These are phyloP conservation scores for Lunularia cruciata DNA, from an alignment of 225 moss, liverwort and hornwort genomes.

Conservation along the genomic window DNA sequence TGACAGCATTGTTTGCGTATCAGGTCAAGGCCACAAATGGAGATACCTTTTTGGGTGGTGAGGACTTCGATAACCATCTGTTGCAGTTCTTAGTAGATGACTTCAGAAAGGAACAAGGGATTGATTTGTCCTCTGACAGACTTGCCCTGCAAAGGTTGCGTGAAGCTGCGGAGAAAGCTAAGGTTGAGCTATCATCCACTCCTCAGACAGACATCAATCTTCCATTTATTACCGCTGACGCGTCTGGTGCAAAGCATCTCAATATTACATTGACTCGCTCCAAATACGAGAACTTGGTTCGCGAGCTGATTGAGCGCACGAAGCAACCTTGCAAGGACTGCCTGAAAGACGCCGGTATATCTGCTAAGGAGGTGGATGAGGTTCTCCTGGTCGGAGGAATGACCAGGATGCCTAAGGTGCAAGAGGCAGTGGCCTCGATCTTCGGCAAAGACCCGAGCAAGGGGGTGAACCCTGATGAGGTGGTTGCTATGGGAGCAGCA, in stretches of 20 bases:
- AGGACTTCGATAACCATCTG: slow-evolving; percentile 79
- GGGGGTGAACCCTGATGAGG: slow-evolving; percentile 91
- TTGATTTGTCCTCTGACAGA: slow-evolving; percentile 78
- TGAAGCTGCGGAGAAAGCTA: slow-evolving; percentile 86
- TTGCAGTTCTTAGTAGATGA: slow-evolving; percentile 63
- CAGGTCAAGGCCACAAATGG: slow-evolving; percentile 96
- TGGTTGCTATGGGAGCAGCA: slow-evolving; percentile 92
- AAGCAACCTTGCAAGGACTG: slow-evolving; percentile 94
- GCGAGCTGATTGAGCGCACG: slow-evolving; percentile 68
- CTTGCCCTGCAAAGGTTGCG: slow-evolving; percentile 86
- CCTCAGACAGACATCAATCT: slow-evolving; percentile 88
- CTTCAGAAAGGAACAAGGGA: slow-evolving; percentile 85
- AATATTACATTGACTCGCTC: slow-evolving; percentile 79
- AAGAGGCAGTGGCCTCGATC: slow-evolving; percentile 69
- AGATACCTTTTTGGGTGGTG: slow-evolving; percentile 90
- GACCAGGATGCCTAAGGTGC: slow-evolving; percentile 93
- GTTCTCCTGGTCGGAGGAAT: slow-evolving; percentile 87
- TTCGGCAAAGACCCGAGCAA: slow-evolving; percentile 90
- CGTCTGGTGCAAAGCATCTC: slow-evolving; percentile 81
- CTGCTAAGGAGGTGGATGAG: slow-evolving; percentile 80
- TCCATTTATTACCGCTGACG: slow-evolving; percentile 87
- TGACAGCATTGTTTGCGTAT: not conserved
- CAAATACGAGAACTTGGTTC: slow-evolving; percentile 75
- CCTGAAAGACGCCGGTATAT: slow-evolving; percentile 79
- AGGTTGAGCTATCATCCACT: slow-evolving; percentile 85